Percentiles rank a stretch among this genome's conserved stretches.
These are phyloP conservation scores for Xylaria castorea DNA, from an alignment of 495 filamentous ascomycete genomes.

Conservation along the genomic window DNA sequence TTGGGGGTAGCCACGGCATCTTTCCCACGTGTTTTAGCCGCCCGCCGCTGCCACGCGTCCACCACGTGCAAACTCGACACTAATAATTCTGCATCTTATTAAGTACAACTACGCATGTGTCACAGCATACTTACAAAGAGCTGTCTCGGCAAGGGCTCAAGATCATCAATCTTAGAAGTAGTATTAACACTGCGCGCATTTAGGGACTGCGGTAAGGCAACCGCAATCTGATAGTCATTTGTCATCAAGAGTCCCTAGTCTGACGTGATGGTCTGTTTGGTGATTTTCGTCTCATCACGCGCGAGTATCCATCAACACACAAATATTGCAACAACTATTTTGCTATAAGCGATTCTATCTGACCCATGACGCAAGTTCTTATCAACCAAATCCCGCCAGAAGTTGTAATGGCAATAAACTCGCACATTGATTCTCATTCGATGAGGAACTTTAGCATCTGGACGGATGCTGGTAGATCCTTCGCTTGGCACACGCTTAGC, in stretches of 20 bases:
- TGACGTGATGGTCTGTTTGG: constrained; percentile 9
- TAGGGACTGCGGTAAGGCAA: neutral
- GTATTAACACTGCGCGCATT: neutral
- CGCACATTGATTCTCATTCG: neutral
- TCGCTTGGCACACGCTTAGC: neutral
- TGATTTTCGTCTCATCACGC: neutral
- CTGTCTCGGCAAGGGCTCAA: neutral
- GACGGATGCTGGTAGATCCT: neutral
- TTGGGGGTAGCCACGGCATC: constrained; percentile 2
- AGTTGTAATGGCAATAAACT: neutral
- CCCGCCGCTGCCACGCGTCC: constrained; percentile 20
- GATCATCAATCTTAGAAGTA: neutral
- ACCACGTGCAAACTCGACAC: constrained; percentile 20
- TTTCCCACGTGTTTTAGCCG: constrained; percentile 25
- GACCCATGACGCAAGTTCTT: neutral
- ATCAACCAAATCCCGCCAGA: neutral
- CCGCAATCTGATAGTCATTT: constrained; percentile 12
- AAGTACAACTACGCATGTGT: neutral
- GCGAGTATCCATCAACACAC: neutral
- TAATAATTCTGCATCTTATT: constrained; percentile 13
- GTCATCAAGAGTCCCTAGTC: neutral
- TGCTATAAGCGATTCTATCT: neutral
- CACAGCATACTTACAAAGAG: constrained; percentile 3
- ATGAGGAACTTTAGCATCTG: neutral
- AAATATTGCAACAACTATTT: neutral